Conservation (phyloP, 441 rosid species). For the Mallotus japonicus region DNA sequence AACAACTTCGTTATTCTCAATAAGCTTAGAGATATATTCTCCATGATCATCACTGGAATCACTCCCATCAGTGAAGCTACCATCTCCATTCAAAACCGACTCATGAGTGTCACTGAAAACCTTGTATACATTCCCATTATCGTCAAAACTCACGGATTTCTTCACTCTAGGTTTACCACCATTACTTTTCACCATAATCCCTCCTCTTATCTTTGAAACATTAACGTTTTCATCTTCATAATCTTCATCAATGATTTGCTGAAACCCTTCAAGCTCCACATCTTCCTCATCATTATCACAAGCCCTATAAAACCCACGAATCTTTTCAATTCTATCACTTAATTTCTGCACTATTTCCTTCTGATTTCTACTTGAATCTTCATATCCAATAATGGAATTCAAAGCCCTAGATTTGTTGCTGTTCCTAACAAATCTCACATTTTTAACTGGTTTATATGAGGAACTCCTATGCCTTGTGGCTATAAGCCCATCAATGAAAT, state of each 20-base stretch:
- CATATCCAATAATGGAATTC: slow-evolving; percentile 28
- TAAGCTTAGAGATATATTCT: slow-evolving; percentile 19
- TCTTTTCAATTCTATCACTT: slow-evolving; percentile 46
- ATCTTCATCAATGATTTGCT: slow-evolving; percentile 38
- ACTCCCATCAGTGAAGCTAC: slow-evolving; percentile 29
- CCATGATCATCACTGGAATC: slow-evolving; percentile 42
- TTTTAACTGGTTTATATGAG: slow-evolving; percentile 35
- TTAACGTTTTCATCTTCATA: slow-evolving; percentile 32
- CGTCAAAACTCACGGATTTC: slow-evolving; percentile 54
- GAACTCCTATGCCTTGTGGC: slow-evolving; percentile 35
- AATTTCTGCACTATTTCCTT: slow-evolving; percentile 37
- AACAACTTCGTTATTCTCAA: slow-evolving; percentile 33
- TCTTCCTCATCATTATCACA: slow-evolving; percentile 45
- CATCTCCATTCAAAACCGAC: slow-evolving; percentile 38
- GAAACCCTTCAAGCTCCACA: slow-evolving; percentile 72
- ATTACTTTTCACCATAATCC: slow-evolving; percentile 32
- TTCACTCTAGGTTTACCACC: slow-evolving; percentile 44
- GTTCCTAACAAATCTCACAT: slow-evolving; percentile 31
- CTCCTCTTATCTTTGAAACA: slow-evolving; percentile 27
- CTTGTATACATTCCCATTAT: slow-evolving; percentile 49
- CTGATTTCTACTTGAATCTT: slow-evolving; percentile 27
- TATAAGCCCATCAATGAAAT: slow-evolving; percentile 53
- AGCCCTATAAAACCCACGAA: slow-evolving; percentile 40
- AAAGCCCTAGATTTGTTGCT: slow-evolving; percentile 33
- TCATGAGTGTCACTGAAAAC: slow-evolving; percentile 39